Evolutionary conservation across 768 basidiomycete genomes (phyloP), one percentile per base, ranked within the genome.

Genomic region (Lentinula sp.): DNA sequence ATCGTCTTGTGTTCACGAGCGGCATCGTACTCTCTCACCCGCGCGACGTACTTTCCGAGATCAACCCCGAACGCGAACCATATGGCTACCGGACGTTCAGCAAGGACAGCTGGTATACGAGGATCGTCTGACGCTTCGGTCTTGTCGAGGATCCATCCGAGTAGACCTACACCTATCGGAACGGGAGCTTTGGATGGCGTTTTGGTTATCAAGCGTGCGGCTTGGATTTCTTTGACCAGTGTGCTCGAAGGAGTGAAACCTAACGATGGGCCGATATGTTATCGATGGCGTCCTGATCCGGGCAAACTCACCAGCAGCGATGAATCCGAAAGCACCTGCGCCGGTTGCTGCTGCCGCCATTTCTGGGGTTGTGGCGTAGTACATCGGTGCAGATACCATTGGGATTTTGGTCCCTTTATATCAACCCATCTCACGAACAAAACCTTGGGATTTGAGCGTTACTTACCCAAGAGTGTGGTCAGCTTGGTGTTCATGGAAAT

Each of bases 11-110:
- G 74, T 1, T 69, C 66, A 48, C 83, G 75, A 31, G 74, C 71
- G 0, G 58, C 63, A 57, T 75, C 70, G 57, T 71, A 70, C 18
- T 68, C 69, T 45, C 80, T 81, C 43, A 86, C 74, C 59, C 78
- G 74, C 13, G 74, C 62, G 46, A 87, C 73, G 77, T 87, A 88
- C 51, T 76, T 70, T 11, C 74, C 71, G 8, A 85, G 68, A 65
- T 83, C 71, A 4, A 67, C 65, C 1, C 86, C 85, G 63, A 87
- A 88, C 0, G 84, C 78, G 40, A 89, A 74, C 85, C 86, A 89
- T 48, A 89, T 70, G 0, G 83, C 81, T 1, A 69, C 71, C 3
- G 85, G 80, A 2, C 71, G 69, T 59, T 76, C 72, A 49, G 77
- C 79, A 40, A 87, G 75, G 21, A 80, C 74, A 15, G 71, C 68